These are phyloP conservation scores for Phycomyces nitens DNA, from an alignment of 192 early-diverging fungal species.

Conservation along the genomic window DNA sequence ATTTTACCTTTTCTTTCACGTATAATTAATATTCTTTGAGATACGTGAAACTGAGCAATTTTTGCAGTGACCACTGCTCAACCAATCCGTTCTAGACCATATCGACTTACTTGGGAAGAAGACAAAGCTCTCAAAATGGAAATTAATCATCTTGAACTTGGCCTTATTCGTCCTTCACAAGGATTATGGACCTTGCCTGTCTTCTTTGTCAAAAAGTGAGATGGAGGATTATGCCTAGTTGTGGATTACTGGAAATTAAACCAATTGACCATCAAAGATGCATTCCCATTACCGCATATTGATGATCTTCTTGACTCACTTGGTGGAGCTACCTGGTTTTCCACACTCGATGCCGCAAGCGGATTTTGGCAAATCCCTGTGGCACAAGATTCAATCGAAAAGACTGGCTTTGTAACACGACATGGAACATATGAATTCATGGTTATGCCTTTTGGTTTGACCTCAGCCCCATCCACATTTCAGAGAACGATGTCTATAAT, in stretches of 20 bases:
- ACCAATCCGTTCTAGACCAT: background rate
- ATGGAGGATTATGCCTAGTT: slow-evolving; percentile 28
- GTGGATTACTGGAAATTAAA: slow-evolving; percentile 46
- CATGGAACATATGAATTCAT: slow-evolving; percentile 48
- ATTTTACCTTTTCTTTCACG: no score
- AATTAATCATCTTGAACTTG: background rate
- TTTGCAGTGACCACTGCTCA: no score
- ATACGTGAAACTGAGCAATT: no score
- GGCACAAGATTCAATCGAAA: background rate
- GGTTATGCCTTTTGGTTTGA: slow-evolving; percentile 62
- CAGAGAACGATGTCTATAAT: slow-evolving; percentile 17
- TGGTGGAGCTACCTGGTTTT: slow-evolving; percentile 22
- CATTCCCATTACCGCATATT: slow-evolving; percentile 40
- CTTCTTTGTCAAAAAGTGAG: slow-evolving; percentile 43
- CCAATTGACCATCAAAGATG: slow-evolving; percentile 32
- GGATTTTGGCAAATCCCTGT: slow-evolving; percentile 26
- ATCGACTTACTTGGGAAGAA: background rate
- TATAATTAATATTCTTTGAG: no score
- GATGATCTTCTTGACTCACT: slow-evolving; percentile 26
- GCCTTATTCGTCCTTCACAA: background rate
- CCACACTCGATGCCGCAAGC: slow-evolving; percentile 12
- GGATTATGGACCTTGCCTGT: slow-evolving; percentile 20
- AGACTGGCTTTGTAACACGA: slow-evolving; percentile 33
- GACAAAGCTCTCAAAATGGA: background rate
- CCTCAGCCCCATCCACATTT: slow-evolving; percentile 61